These are phyloP conservation scores for Trichoderma asperelloides DNA, from an alignment of 495 filamentous ascomycete genomes.

Conservation along the genomic window DNA sequence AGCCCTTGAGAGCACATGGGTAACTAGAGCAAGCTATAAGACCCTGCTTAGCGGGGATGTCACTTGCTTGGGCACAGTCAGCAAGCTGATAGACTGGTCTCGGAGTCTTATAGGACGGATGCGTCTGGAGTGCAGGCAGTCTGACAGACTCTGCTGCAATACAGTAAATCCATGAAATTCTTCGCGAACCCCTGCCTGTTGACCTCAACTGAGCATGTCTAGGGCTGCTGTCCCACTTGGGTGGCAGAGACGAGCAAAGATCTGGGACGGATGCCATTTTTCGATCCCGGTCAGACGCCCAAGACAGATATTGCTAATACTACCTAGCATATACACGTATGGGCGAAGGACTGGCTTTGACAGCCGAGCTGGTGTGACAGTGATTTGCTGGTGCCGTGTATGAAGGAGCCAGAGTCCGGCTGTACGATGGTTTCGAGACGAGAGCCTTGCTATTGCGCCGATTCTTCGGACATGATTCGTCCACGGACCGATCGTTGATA, in stretches of 20 bases:
- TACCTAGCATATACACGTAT: neutral
- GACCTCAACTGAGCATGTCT: neutral
- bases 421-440: constrained; percentile 1
- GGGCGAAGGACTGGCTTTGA: neutral
- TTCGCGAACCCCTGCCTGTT: neutral
- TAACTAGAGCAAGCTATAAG: neutral
- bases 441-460: neutral
- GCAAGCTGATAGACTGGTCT: neutral
- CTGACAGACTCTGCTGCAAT: neutral
- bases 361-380: neutral
- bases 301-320: neutral
- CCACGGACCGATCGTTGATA: neutral
- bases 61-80: neutral
- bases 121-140: neutral
- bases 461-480: neutral
- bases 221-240: neutral
- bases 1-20: too few relatives aligned
- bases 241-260: neutral
- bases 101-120: neutral
- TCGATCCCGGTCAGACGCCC: neutral
- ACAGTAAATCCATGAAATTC: neutral
- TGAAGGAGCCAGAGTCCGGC: neutral
- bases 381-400: neutral
- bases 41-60: neutral
- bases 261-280: constrained; percentile 2